Evolutionary conservation across 2,329 filamentous ascomycete species (phyloP), one percentile per base, ranked within the genome.

Genomic region (Furcasterigmium sp.): DNA sequence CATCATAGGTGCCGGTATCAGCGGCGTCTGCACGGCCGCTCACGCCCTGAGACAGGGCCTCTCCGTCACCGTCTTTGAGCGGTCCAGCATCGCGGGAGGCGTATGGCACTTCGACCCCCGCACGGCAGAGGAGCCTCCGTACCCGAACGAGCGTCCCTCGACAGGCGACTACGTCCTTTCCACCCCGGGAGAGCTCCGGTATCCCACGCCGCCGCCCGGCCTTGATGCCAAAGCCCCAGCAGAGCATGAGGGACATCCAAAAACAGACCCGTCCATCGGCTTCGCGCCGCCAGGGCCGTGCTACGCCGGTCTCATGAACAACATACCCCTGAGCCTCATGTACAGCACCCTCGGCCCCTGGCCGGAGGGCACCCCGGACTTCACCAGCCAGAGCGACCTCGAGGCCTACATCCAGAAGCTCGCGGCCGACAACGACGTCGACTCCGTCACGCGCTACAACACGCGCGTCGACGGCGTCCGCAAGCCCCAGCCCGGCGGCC

Each of bases 321-420:
- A 91, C 53, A 84, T 91, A 4, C 84, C 86, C 0, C 80, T 83
- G n/a, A 69, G 58, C 18, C 53, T 74, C 3, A 65, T 75, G 60
- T 57, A 61, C 34, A 71, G 62, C 44, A 63, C 59, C 8, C 57
- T 75, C 2, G 56, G 62, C 4, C 48, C 54, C 0, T 87, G 83
- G 75, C 78, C 80, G 0, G 59, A 70, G 6, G 76, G 74, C 1
- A 85, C 80, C 0, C 71, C 72, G 3, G 75, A 80, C 14, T 78
- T 77, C 46, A 75, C 83, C 5, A 72, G 64, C 3, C 83, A 85
- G 46, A 53, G 61, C 14, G 67, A 74, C 0, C 61, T 86, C 8
- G 72, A 73, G 26, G 62, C 72, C 2, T 87, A 87, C 51, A 73
- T 87, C 5, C 75, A 82, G 46, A 68, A 73, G n/a, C 74, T 81